phyloP scores from a whole-genome alignment of 2,329 filamentous ascomycete genomes.

The Penicillium sp. region DNA sequence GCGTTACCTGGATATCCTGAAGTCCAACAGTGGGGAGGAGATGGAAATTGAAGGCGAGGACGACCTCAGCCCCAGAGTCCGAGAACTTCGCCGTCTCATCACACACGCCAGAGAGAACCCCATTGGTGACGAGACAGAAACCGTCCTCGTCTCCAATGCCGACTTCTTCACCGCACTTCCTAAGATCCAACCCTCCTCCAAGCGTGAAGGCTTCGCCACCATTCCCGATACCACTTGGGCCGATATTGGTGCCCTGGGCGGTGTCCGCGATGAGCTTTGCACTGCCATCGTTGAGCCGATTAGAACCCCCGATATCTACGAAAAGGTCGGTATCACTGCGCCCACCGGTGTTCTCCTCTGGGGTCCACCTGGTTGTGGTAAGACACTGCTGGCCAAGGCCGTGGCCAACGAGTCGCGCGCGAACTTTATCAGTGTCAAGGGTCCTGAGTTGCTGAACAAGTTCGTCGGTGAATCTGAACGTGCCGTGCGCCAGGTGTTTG shows the following conservation, averaged over 20 bases:
- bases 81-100: slow-evolving; percentile 54
- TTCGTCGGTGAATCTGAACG: slow-evolving; percentile 96
- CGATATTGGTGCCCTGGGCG: slow-evolving; percentile 81
- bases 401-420: slow-evolving; percentile 94
- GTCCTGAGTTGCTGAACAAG: slow-evolving; percentile 94
- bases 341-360: slow-evolving; percentile 90
- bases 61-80: slow-evolving; percentile 41
- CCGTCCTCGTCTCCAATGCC: slow-evolving; percentile 61
- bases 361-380: slow-evolving; percentile 95
- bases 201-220: slow-evolving; percentile 91
- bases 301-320: slow-evolving; percentile 74
- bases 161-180: slow-evolving; percentile 76
- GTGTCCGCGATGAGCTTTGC: slow-evolving; percentile 78
- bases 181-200: slow-evolving; percentile 75
- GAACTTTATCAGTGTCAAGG: slow-evolving; percentile 98
- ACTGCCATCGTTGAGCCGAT: slow-evolving; percentile 90
- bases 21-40: slow-evolving; percentile 43
- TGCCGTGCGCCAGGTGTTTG: slow-evolving; percentile 87
- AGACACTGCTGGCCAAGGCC: slow-evolving; percentile 93
- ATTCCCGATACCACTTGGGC: slow-evolving; percentile 92
- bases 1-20: slow-evolving; percentile 57
- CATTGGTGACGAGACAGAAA: slow-evolving; percentile 55
- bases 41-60: slow-evolving; percentile 55
- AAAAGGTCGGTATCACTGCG: slow-evolving; percentile 72
- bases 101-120: slow-evolving; percentile 54